Evolutionary conservation across 2,329 filamentous ascomycete species (phyloP), one percentile per base, ranked within the genome.

Genomic region (Fusarium xylarioides): DNA sequence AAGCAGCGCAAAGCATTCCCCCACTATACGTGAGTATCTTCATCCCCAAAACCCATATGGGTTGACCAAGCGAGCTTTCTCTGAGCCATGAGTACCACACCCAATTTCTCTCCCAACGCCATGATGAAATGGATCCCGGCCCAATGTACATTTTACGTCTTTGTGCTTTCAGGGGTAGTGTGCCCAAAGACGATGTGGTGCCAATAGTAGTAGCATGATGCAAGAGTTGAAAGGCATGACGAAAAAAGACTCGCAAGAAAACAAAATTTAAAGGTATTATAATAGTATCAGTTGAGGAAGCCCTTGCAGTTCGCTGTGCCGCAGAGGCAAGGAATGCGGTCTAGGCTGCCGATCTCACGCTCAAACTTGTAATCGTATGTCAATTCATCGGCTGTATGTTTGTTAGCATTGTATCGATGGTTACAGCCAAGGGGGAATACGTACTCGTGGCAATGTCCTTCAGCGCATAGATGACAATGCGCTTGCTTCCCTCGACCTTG

Each of bases 351-450:
- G 79, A 97, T 94, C 84, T 99, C 96, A 78, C 96, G 93, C 86
- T 99, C 96, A 82, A 99, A 99, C 83, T 99, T 99, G 89, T 99
- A 99, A 86, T 99, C 96, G 85, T 99, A 99, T 5, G 96, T 99
- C 81, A 99, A 91, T 86, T 99, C 96, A 85, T 99, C 96, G 81
- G 98, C 96, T 99, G 80, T 70, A 80, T 68, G 63, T 62, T 56
- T 55, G 66, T 76, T 60, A 77, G 70, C 34, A 52, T 34, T 32
- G 28, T 58, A 34, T 16, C 32, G 4, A 53, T 34, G 59, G n/a
- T 19, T 10, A 42, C 9, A 23, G 26, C 18, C 35, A 34, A 21
- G 16, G 32, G 46, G 49, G 43, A 49, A 90, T 49, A 65, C 93
- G 87, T 89, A 98, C 96, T 96, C 88, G 95, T 91, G 77, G 90